phyloP scores from a whole-genome alignment of 2,329 filamentous ascomycete genomes.

The Penicillium nordicum region DNA sequence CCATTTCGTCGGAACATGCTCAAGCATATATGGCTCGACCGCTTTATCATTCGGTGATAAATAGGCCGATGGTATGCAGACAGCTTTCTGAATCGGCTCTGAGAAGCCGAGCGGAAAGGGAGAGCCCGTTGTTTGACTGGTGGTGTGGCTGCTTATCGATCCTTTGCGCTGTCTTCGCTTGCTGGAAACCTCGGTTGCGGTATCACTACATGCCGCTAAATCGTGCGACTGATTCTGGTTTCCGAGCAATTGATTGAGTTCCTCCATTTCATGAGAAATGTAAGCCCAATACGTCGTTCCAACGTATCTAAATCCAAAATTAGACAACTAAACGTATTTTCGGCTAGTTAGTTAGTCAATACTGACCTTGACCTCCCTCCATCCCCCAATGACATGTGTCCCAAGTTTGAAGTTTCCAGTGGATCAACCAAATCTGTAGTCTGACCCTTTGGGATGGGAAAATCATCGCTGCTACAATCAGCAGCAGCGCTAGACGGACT shows the following conservation, averaged over 20 bases:
- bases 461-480: slow-evolving; percentile 41
- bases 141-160: slow-evolving; percentile 11
- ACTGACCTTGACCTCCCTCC: slow-evolving; percentile 36
- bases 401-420: slow-evolving; percentile 41
- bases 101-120: slow-evolving; percentile 4
- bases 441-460: slow-evolving; percentile 42
- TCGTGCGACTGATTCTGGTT: slow-evolving; percentile 41
- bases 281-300: slow-evolving; percentile 48
- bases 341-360: neutral
- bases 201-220: neutral
- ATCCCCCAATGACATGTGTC: slow-evolving; percentile 44
- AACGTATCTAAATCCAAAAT: slow-evolving; percentile 36
- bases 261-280: slow-evolving; percentile 45
- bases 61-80: slow-evolving; percentile 38
- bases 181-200: neutral
- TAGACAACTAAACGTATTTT: neutral
- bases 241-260: slow-evolving; percentile 43
- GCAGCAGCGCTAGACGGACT: slow-evolving; percentile 20
- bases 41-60: slow-evolving; percentile 31
- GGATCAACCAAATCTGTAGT: slow-evolving; percentile 43
- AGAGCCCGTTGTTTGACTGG: neutral
- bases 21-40: slow-evolving; percentile 41
- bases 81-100: slow-evolving; percentile 33
- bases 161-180: slow-evolving; percentile 25
- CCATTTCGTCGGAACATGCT: slow-evolving; percentile 42